Base-by-base conservation (phyloP, 2,329 filamentous ascomycete genomes). In the Penicillium sp. region DNA sequence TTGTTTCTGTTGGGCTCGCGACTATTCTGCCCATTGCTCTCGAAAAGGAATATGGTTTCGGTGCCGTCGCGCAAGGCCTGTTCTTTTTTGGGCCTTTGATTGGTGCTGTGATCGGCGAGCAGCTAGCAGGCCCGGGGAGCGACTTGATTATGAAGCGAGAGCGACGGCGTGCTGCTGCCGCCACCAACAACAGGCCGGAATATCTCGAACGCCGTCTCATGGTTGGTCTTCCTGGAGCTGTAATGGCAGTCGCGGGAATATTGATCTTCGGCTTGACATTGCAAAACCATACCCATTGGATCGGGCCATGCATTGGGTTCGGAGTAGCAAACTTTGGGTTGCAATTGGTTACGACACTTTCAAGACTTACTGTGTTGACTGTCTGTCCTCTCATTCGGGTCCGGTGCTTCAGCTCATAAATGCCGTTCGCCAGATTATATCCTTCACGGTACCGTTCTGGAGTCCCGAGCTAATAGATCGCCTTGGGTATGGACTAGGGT, bases 291-390 rank as follows among this genome's bases (percentile, higher is more conserved):
- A 49, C 47, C 12, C 47, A 49, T 29, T 49, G 47, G 47, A 49
- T 49, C 14, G 33, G 47, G 14, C 47, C 47, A 40, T 49, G 47
- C 33, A 37, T 40, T 31, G 33, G 47, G 9, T 37, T 41, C n/a
- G 47, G 29, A 18, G 23, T 49, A 8, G 47, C 29, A 20, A 49
- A 40, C 8, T 49, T 49, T 40, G 47, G 47, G 25, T 37, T 49
- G 23, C 47, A 49, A 23, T 2, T 49, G 23, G 25, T 29, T 22
- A 49, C 47, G 7, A 49, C 29, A n/a, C n/a, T n/a, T n/a, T 14
- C 47, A 49, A 49, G 33, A 49, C 47, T 26, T 49, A 49, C n/a
- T 25, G 47, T 49, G 47, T 49, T 26, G 47, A 49, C 22, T 49
- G 47, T 20, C 33, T 49, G 2, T 20, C 29, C 6, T 22, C 47